Percentiles rank a stretch among this genome's conserved stretches.
These are phyloP conservation scores for Pestalotiopsis sp. DNA, from an alignment of 2,329 filamentous ascomycete species.

Conservation along the genomic window DNA sequence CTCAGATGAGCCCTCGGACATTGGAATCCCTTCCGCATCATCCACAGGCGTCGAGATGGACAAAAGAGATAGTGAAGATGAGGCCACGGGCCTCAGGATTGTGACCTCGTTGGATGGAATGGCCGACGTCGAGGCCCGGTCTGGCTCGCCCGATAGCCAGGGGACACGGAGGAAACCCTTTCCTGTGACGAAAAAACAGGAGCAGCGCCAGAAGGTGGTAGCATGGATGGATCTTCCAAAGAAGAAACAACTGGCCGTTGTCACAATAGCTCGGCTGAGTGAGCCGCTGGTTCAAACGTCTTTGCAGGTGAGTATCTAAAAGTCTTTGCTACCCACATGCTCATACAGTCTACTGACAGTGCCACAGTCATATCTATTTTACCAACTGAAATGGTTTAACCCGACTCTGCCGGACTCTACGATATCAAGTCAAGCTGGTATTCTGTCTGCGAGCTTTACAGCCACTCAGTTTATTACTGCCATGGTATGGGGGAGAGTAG, in stretches of 20 bases:
- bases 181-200: background rate
- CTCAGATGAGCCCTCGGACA: background rate
- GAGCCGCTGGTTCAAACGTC: constrained; percentile 83
- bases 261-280: constrained; percentile 77
- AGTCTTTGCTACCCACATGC: background rate
- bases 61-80: background rate
- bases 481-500: constrained; percentile 77
- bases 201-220: constrained; percentile 17
- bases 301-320: constrained; percentile 44
- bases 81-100: background rate
- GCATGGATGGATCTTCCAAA: constrained; percentile 57
- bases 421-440: constrained; percentile 76
- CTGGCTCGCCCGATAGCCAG: background rate
- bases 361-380: constrained; percentile 78
- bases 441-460: constrained; percentile 79
- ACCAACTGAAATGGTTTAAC: constrained; percentile 80
- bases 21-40: background rate
- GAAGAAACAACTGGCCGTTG: constrained; percentile 75
- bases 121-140: background rate
- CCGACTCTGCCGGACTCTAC: constrained; percentile 56
- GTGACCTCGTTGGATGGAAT: background rate
- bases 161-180: background rate
- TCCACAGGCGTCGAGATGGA: background rate
- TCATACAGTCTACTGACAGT: background rate
- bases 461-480: constrained; percentile 82